Percentiles rank a stretch among this genome's conserved stretches.
Conservation (phyloP, 2,329 filamentous ascomycete genomes). For the Leptographium galeiforme region DNA sequence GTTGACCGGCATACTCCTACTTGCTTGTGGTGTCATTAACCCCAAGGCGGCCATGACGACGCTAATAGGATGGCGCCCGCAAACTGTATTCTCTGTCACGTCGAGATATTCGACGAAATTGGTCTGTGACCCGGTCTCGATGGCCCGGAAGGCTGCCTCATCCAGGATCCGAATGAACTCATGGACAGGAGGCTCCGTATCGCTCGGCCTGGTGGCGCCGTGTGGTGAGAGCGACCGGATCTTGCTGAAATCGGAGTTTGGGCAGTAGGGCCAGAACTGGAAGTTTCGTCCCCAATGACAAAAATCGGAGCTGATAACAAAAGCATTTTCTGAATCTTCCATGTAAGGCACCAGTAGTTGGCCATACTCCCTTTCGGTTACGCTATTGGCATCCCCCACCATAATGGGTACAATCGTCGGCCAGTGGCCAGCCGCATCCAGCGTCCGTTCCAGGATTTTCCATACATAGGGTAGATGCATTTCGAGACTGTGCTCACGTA, state of each 20-base stretch:
- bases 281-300: conserved; percentile 90
- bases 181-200: conserved; percentile 47
- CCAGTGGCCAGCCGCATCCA: conserved; percentile 31
- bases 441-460: conserved; percentile 49
- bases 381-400: conserved; percentile 57
- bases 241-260: conserved; percentile 27
- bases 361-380: conserved; percentile 57
- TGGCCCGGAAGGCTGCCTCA: conserved; percentile 67
- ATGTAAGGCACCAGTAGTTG: conserved; percentile 65
- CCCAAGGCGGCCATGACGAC: conserved; percentile 84
- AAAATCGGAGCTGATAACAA: conserved; percentile 89
- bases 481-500: conserved; percentile 83
- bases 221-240: conserved; percentile 23
- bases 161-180: conserved; percentile 77
- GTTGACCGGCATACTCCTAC: neutral
- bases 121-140: conserved; percentile 61
- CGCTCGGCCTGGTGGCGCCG: conserved; percentile 17
- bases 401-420: conserved; percentile 76
- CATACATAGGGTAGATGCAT: conserved; percentile 95
- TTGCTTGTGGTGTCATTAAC: conserved; percentile 27
- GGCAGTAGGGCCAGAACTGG: conserved; percentile 66
- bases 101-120: conserved; percentile 56
- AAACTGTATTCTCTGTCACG: conserved; percentile 79
- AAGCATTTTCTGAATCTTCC: conserved; percentile 59
- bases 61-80: conserved; percentile 87